Evolutionary conservation across 2,329 filamentous ascomycete species (phyloP).

Genomic region (Ophiocordyceps australis): DNA sequence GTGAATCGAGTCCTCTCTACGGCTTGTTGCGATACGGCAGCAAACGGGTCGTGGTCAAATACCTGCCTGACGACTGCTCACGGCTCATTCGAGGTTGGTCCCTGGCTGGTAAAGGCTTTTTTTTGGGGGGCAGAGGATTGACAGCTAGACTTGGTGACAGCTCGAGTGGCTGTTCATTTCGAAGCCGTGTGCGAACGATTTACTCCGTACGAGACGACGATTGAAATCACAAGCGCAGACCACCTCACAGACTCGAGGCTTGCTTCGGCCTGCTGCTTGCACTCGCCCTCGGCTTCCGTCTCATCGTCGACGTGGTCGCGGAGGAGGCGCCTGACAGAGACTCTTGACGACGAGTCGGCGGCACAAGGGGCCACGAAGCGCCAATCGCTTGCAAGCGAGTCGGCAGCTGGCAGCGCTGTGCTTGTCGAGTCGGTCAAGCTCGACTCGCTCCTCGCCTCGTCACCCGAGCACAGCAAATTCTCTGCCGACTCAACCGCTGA

Average conservation of each 20-base stretch:
- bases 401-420: slow-evolving; percentile 9
- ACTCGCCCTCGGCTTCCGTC: slow-evolving; percentile 72
- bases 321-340: slow-evolving; percentile 67
- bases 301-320: slow-evolving; percentile 73
- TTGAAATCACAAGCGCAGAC: slow-evolving; percentile 55
- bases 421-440: slow-evolving; percentile 23
- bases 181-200: slow-evolving; percentile 52
- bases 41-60: slow-evolving; percentile 82
- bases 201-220: slow-evolving; percentile 70
- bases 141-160: slow-evolving; percentile 24
- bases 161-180: slow-evolving; percentile 62
- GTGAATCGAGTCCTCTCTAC: slow-evolving; percentile 76
- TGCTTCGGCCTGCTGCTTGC: slow-evolving; percentile 73
- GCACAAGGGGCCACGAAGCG: slow-evolving; percentile 39
- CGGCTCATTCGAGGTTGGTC: slow-evolving; percentile 73
- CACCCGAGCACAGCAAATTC: slow-evolving; percentile 31
- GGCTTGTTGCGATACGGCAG: slow-evolving; percentile 81
- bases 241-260: slow-evolving; percentile 79
- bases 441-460: slow-evolving; percentile 30
- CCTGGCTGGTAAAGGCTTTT: neutral
- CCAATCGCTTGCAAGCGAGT: slow-evolving; percentile 31
- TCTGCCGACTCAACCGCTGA: slow-evolving; percentile 24
- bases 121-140: slow-evolving; percentile 1
- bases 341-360: slow-evolving; percentile 84
- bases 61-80: slow-evolving; percentile 79